phyloP scores from a whole-genome alignment of 192 early-diverging fungal species.

The Coemansia sp. region DNA sequence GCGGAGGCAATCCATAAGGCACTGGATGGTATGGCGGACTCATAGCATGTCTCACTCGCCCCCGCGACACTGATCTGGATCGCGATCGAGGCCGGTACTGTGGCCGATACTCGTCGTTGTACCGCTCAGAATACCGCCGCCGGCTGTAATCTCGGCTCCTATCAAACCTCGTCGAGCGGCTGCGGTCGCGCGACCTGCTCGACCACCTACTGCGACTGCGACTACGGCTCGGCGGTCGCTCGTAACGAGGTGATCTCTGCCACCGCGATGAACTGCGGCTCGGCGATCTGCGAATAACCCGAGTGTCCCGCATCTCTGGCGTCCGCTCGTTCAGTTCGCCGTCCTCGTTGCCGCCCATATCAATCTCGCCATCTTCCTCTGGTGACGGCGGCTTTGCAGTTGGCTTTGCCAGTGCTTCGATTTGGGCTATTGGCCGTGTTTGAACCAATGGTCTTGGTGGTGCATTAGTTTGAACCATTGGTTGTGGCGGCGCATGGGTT shows the following conservation, averaged over 20 bases:
- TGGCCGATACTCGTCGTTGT: constrained; percentile 16
- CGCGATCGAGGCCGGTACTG: constrained; percentile 24
- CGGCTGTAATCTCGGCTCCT: constrained; percentile 4
- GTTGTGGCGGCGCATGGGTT: neutral
- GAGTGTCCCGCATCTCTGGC: too few relatives aligned
- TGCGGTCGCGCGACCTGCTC: constrained; percentile 12
- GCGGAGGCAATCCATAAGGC: neutral
- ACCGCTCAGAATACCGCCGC: constrained; percentile 6
- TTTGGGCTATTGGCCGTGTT: neutral
- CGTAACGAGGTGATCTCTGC: constrained; percentile 1
- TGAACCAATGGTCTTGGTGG: constrained; percentile 2
- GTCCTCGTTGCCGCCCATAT: constrained; percentile 19
- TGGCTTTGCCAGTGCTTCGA: neutral
- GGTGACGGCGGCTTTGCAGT: neutral
- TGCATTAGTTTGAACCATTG: neutral
- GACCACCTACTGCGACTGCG: constrained; percentile 13
- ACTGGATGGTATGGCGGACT: neutral
- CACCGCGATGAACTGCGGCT: constrained; percentile 4
- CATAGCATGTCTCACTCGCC: neutral
- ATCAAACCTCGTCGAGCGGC: constrained; percentile 7
- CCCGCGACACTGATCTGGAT: constrained; percentile 8
- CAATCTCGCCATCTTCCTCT: constrained; percentile 49
- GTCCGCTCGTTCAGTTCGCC: constrained; percentile 21
- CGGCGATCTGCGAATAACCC: neutral
- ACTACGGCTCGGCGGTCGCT: neutral